phyloP scores from a whole-genome alignment of 2,329 filamentous ascomycete species.

The Aspergillus fumigatiaffinis region DNA sequence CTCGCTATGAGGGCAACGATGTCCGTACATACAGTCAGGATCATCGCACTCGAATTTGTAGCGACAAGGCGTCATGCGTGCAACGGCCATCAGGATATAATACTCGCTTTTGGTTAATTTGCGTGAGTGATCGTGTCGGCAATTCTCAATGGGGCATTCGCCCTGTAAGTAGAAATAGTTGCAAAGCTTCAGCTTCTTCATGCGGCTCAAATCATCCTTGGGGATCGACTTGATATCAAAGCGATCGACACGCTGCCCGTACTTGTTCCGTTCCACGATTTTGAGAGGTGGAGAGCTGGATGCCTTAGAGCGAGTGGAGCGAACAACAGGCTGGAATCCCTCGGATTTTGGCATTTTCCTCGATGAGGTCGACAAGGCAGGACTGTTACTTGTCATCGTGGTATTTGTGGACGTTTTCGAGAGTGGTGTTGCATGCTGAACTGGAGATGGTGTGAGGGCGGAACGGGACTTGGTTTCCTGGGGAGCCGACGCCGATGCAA shows the following conservation, averaged over 20 bases:
- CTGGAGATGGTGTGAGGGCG: slow-evolving; percentile 35
- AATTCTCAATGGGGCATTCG: slow-evolving; percentile 55
- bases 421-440: slow-evolving; percentile 25
- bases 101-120: slow-evolving; percentile 52
- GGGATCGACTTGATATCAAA: slow-evolving; percentile 49
- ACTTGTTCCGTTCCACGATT: slow-evolving; percentile 53
- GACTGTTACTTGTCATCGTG: slow-evolving; percentile 33
- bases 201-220: slow-evolving; percentile 53
- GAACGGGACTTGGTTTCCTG: slow-evolving; percentile 30
- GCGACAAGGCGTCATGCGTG: slow-evolving; percentile 60
- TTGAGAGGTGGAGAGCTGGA: slow-evolving; percentile 25
- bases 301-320: slow-evolving; percentile 37
- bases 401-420: slow-evolving; percentile 40
- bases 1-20: slow-evolving; percentile 55
- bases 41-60: slow-evolving; percentile 57
- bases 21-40: slow-evolving; percentile 60
- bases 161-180: slow-evolving; percentile 58
- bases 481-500: slow-evolving; percentile 35
- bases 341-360: slow-evolving; percentile 35
- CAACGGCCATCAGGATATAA: slow-evolving; percentile 54
- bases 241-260: slow-evolving; percentile 57
- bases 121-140: slow-evolving; percentile 52
- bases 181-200: slow-evolving; percentile 62
- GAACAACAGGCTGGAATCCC: slow-evolving; percentile 35
- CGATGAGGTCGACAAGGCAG: slow-evolving; percentile 32